phyloP scores from a whole-genome alignment of 108 stramenopile genomes.

The Aurantiochytrium sp. region DNA sequence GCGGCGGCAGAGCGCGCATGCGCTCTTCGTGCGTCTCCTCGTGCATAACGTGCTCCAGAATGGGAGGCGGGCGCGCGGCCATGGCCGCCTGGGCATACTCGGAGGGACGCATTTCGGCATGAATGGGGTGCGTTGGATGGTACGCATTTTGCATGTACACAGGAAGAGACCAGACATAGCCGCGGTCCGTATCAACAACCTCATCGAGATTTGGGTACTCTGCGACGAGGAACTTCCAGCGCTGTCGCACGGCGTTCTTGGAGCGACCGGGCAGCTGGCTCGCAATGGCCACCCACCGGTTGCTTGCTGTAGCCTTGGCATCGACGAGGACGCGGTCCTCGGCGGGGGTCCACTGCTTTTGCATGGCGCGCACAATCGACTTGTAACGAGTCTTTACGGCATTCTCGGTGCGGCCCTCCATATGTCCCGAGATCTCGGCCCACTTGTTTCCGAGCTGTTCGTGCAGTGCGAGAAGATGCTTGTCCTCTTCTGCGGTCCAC shows the following conservation, averaged over 20 bases:
- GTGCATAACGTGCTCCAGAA: not conserved
- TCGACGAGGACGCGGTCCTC: not conserved
- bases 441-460: slow-evolving; percentile 36
- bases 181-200: not conserved
- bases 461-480: slow-evolving; percentile 26
- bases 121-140: not conserved
- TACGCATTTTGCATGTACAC: not conserved
- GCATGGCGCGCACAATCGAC: not conserved
- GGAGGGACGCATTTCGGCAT: not conserved
- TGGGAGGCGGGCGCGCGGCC: not conserved
- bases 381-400: slow-evolving; percentile 44
- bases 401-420: slow-evolving; percentile 45
- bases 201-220: not conserved
- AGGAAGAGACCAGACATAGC: not conserved
- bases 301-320: not conserved
- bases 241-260: not conserved
- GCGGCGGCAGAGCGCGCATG: no score
- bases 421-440: slow-evolving; percentile 43
- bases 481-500: slow-evolving; percentile 57
- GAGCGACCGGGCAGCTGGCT: not conserved
- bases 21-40: no score
- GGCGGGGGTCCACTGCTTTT: not conserved
- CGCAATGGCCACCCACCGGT: not conserved
- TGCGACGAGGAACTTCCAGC: slow-evolving; percentile 2
- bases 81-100: not conserved